Base-by-base conservation (phyloP, 2,329 filamentous ascomycete genomes). In the Ustulina deusta region DNA sequence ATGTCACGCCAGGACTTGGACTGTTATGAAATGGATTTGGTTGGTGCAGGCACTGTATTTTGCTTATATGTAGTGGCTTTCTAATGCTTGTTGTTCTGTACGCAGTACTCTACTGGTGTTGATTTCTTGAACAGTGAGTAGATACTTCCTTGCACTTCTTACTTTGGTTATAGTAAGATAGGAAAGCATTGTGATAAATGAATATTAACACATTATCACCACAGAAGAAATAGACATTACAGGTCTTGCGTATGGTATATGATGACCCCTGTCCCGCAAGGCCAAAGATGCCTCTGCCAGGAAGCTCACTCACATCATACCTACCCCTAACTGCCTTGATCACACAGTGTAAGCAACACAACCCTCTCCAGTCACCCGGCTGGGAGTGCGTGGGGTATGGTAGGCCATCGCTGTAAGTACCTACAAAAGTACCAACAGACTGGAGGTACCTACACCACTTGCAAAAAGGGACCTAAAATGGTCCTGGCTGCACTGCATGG, bases 381-480 rank as follows among this genome's bases (percentile, higher is more conserved):
- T 40, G 34, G 20, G 34, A 27, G 20, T 17, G 52, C 52, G 22
- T 38, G 52, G 52, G 34, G n/a, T 55, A 55, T 20, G 17, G 36
- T 51, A 51, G 11, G 6, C n/a, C 10, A 22, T 40, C 29, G 25
- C 22, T 20, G 7, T 5, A 40, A 55, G 32, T 25, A 55, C 15
- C 15, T 29, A 20, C 22, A 42, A 7, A 11, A 11, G 52, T 49
- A 29, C 2, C 6, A 3, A 40, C 3, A 52, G 20, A 59, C 54
- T 44, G 48, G 54, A 57, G 5, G 46, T 46, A 42, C 25, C n/a
- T 36, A 10, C 29, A 11, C 46, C 11, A 27, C 29, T 63, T 56
- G 42, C 36, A 57, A 58, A 63, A 63, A 58, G 59, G 59, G 59
- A 64, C 46, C 60, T 59, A 55, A 67, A 52, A 58, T 22, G 36